phyloP scores from a whole-genome alignment of 495 filamentous ascomycete genomes.

The Rusavskia elegans region DNA sequence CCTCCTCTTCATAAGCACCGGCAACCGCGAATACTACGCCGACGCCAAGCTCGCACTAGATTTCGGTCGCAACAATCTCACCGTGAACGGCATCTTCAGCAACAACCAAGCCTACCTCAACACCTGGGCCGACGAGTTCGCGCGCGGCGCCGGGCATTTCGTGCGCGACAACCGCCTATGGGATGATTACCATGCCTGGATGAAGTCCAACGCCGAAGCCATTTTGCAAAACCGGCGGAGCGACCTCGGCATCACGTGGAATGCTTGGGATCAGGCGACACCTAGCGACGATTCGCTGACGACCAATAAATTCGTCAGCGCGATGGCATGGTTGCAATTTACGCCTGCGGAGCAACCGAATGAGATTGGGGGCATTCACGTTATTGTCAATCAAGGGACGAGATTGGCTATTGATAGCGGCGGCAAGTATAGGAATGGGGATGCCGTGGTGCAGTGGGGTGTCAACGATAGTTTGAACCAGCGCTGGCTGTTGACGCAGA shows the following conservation, averaged over 20 bases:
- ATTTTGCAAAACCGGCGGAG: slow-evolving; percentile 5
- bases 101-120: slow-evolving; percentile 3
- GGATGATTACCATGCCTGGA: slow-evolving; percentile 5
- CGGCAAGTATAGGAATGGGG: background rate
- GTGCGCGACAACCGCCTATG: slow-evolving; percentile 2
- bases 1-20: slow-evolving; percentile 5
- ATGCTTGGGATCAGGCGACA: background rate
- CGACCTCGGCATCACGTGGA: slow-evolving; percentile 5
- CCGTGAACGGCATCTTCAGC: slow-evolving; percentile 9
- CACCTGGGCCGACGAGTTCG: slow-evolving; percentile 12
- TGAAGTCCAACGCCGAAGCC: slow-evolving; percentile 7
- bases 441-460: background rate
- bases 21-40: background rate
- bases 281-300: background rate
- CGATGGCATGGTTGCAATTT: background rate
- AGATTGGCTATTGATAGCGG: background rate
- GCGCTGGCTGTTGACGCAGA: slow-evolving; percentile 5
- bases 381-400: background rate
- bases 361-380: background rate
- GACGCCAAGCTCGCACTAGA: background rate
- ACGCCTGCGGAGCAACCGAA: background rate
- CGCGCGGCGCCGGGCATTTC: slow-evolving; percentile 9
- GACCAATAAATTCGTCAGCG: background rate
- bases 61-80: slow-evolving; percentile 1
- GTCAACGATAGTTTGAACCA: background rate